A percentile compares a stretch with the other conserved stretches of the same genome.
phyloP scores from a whole-genome alignment of 2,329 filamentous ascomycete genomes.

The Talaromyces funiculosus region DNA sequence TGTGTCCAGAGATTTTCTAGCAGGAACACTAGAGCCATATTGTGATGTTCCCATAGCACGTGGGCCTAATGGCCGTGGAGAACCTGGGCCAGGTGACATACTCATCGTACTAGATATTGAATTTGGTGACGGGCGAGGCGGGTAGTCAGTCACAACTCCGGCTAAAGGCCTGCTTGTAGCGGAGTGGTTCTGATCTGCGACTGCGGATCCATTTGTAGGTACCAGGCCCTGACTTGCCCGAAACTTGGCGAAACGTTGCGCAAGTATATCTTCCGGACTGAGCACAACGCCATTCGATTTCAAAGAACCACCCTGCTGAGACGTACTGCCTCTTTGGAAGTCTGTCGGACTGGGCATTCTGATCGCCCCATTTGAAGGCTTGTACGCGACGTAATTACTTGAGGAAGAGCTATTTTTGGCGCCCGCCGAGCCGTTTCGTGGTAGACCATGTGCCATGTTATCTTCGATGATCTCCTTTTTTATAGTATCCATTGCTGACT shows the following conservation, averaged over 20 bases:
- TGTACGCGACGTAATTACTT: conserved; percentile 11
- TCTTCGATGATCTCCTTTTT: conserved; percentile 38
- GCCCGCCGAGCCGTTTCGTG: conserved; percentile 18
- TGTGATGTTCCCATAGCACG: conserved; percentile 37
- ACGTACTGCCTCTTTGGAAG: conserved; percentile 27
- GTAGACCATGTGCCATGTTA: conserved; percentile 27
- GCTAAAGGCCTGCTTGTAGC: conserved; percentile 14
- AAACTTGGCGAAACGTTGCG: conserved; percentile 38
- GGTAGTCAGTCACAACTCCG: conserved; percentile 19
- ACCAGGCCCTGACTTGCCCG: conserved; percentile 23
- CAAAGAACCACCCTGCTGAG: conserved; percentile 21
- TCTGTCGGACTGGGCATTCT: conserved; percentile 39
- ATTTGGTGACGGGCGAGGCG: conserved; percentile 21
- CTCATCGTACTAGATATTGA: conserved; percentile 19
- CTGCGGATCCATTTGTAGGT: conserved; percentile 12
- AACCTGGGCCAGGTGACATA: conserved; percentile 20
- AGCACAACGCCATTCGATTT: conserved; percentile 13
- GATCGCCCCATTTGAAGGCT: conserved; percentile 18
- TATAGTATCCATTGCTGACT: conserved; percentile 38
- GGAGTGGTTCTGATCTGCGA: conserved; percentile 14
- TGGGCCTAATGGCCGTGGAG: conserved; percentile 36
- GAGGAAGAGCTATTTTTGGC: conserved; percentile 19
- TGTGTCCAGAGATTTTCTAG: conserved; percentile 37
- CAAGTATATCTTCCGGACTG: conserved; percentile 32
- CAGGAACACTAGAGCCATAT: conserved; percentile 33